Conservation (phyloP, 345 rosid species). For the Eucalyptus tenuipes region DNA sequence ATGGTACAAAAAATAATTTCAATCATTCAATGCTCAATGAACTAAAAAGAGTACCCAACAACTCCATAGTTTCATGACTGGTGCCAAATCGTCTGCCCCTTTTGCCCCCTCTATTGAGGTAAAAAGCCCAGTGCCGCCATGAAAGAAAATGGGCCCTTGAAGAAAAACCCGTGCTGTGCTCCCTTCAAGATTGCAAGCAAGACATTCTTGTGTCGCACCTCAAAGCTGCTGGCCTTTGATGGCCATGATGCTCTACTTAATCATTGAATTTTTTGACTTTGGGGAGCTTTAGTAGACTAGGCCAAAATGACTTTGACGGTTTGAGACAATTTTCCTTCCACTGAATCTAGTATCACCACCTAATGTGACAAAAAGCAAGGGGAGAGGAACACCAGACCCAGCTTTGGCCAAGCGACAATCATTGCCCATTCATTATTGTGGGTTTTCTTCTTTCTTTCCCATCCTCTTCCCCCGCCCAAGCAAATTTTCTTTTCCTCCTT, state of each 20-base stretch:
- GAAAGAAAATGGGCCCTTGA: neutral
- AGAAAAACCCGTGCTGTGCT: neutral
- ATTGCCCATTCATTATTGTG: neutral
- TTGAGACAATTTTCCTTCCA: neutral
- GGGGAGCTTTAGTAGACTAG: neutral
- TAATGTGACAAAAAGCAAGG: neutral
- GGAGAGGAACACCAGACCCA: neutral
- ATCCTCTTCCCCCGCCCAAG: neutral
- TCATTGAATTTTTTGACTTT: neutral
- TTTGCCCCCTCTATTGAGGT: neutral
- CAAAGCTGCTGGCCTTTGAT: neutral
- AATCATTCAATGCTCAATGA: neutral
- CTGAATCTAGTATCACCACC: neutral
- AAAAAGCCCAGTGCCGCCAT: neutral
- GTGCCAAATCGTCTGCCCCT: neutral
- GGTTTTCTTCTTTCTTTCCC: neutral
- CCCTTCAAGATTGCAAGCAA: neutral
- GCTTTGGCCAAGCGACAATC: neutral
- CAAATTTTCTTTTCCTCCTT: neutral
- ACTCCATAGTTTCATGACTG: neutral
- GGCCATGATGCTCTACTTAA: neutral
- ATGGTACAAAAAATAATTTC: neutral
- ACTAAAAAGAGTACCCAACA: neutral
- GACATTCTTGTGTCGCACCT: neutral
- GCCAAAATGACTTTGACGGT: neutral